Evolutionary conservation across 495 filamentous ascomycete genomes (phyloP).

Genomic region (Pseudoneurospora amorphoporcata): DNA sequence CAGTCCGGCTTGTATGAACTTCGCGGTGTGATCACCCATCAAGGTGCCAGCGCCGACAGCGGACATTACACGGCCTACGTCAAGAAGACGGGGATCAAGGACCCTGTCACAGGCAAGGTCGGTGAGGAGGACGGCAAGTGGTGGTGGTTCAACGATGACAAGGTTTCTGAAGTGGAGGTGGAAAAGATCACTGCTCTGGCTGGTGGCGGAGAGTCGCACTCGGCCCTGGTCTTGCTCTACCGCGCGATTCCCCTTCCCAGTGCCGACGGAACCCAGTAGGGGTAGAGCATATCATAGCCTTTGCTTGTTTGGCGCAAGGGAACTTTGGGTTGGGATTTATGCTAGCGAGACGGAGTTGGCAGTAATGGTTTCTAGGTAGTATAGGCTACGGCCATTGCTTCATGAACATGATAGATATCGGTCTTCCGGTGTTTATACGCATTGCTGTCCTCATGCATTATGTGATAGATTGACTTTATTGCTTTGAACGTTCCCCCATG

Average conservation of each 20-base stretch:
- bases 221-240: conserved; percentile 87
- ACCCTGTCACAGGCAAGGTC: conserved; percentile 57
- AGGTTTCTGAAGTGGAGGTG: conserved; percentile 81
- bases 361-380: neutral
- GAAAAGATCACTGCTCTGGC: conserved; percentile 86
- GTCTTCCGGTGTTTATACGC: neutral
- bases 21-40: conserved; percentile 91
- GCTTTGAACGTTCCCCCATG: too few relatives aligned
- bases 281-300: conserved; percentile 1
- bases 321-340: neutral
- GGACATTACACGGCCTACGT: conserved; percentile 97
- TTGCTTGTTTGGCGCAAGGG: neutral
- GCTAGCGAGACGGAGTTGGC: neutral
- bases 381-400: neutral
- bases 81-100: conserved; percentile 68
- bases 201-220: conserved; percentile 94
- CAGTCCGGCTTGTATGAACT: conserved; percentile 91
- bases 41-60: conserved; percentile 92
- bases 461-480: neutral
- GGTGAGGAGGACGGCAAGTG: conserved; percentile 82
- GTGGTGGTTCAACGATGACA: conserved; percentile 99
- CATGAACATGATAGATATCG: neutral
- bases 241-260: conserved; percentile 59
- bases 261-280: conserved; percentile 29
- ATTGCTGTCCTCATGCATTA: neutral